These are phyloP conservation scores for Murraya koenigii DNA, from an alignment of 345 rosid genomes.

Conservation along the genomic window DNA sequence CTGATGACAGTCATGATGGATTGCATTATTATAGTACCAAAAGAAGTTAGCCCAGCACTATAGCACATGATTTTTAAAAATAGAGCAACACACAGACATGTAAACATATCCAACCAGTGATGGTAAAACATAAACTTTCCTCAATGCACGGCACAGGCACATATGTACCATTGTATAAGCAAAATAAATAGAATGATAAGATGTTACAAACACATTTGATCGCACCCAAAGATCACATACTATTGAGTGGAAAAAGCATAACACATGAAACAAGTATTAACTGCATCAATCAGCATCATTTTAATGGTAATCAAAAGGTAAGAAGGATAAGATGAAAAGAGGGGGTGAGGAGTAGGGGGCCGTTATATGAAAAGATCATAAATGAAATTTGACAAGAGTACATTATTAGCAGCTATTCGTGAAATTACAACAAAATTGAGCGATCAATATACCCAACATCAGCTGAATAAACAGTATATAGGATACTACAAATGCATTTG, in stretches of 20 bases:
- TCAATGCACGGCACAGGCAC: background rate
- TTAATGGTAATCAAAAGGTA: no score
- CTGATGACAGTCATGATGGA: background rate
- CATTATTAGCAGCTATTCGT: background rate
- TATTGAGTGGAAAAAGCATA: background rate
- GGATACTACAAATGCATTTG: background rate
- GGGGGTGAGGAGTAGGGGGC: no score
- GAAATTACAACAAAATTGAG: background rate
- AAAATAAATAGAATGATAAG: background rate
- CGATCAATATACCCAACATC: background rate
- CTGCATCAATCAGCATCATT: background rate
- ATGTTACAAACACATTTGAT: background rate
- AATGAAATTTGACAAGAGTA: background rate
- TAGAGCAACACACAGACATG: background rate
- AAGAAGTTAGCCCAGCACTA: background rate
- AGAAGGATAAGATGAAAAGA: no score
- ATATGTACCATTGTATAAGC: background rate
- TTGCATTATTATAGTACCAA: background rate
- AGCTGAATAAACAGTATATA: background rate
- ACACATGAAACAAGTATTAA: background rate
- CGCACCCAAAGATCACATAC: background rate
- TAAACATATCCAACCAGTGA: background rate
- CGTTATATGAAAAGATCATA: background rate
- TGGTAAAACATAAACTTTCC: background rate
- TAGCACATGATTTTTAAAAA: background rate